These are phyloP conservation scores for Xerocomus minutiporus DNA, from an alignment of 1,284 basidiomycete genomes.

Conservation along the genomic window DNA sequence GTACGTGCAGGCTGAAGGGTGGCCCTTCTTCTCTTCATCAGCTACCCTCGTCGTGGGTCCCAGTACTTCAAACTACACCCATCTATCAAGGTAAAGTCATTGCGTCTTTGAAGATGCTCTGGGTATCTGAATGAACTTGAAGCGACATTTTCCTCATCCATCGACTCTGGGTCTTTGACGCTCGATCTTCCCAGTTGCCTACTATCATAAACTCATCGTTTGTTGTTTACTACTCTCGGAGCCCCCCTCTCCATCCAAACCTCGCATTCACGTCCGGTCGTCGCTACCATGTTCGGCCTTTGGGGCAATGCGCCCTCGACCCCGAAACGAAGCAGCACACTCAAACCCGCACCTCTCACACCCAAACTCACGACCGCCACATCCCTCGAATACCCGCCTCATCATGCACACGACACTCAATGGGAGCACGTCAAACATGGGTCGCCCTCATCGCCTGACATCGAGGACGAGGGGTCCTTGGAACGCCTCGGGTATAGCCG, in stretches of 20 bases:
- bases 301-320: slow-evolving; percentile 14
- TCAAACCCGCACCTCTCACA: slow-evolving; percentile 19
- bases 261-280: neutral
- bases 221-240: neutral
- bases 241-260: neutral
- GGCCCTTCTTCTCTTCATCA: neutral
- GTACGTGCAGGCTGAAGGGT: neutral
- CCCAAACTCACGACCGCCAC: slow-evolving; percentile 23
- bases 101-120: neutral
- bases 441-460: slow-evolving; percentile 17
- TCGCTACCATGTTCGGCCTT: slow-evolving; percentile 6
- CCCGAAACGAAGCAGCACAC: slow-evolving; percentile 16
- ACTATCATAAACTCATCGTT: neutral
- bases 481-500: slow-evolving; percentile 22
- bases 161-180: neutral
- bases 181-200: neutral
- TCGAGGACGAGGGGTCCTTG: slow-evolving; percentile 16
- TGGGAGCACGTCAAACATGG: slow-evolving; percentile 26
- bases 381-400: slow-evolving; percentile 11
- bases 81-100: neutral
- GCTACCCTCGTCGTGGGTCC: neutral
- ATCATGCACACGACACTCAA: slow-evolving; percentile 10
- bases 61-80: neutral
- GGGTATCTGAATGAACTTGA: neutral
- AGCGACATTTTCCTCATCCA: neutral